Conservation (phyloP, 2,329 filamentous ascomycete genomes). For the Aspergillus thermomutatus region DNA sequence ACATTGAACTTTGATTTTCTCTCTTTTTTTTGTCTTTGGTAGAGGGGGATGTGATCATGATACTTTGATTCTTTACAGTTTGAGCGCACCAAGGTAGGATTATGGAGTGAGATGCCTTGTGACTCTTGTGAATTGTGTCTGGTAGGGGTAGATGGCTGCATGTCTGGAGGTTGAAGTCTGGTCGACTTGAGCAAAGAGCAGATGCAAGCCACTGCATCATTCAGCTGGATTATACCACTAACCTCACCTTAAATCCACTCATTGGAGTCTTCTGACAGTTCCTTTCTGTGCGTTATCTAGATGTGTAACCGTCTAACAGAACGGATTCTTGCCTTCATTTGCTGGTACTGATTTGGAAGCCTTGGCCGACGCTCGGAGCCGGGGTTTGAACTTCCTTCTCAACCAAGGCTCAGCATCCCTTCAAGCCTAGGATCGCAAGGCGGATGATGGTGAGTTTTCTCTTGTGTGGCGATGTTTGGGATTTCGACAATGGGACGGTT, state of each 20-base stretch:
- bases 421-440: neutral
- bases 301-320: neutral
- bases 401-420: neutral
- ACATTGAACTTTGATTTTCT: neutral
- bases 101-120: neutral
- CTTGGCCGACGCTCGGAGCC: neutral
- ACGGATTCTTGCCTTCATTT: neutral
- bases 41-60: neutral
- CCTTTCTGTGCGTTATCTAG: neutral
- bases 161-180: neutral
- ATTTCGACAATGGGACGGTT: neutral
- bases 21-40: neutral
- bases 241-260: too few relatives aligned
- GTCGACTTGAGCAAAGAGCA: neutral
- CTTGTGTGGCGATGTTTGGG: neutral
- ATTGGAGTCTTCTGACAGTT: neutral
- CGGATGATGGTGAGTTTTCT: neutral
- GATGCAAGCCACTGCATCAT: neutral
- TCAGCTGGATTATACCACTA: too few relatives aligned
- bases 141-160: too few relatives aligned
- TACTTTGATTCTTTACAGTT: neutral
- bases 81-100: neutral
- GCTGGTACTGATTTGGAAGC: neutral
- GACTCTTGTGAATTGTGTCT: neutral
- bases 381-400: neutral